Evolutionary conservation across 768 basidiomycete species (phyloP).

Genomic region (button mushroom (Agaricus bisporus)): DNA sequence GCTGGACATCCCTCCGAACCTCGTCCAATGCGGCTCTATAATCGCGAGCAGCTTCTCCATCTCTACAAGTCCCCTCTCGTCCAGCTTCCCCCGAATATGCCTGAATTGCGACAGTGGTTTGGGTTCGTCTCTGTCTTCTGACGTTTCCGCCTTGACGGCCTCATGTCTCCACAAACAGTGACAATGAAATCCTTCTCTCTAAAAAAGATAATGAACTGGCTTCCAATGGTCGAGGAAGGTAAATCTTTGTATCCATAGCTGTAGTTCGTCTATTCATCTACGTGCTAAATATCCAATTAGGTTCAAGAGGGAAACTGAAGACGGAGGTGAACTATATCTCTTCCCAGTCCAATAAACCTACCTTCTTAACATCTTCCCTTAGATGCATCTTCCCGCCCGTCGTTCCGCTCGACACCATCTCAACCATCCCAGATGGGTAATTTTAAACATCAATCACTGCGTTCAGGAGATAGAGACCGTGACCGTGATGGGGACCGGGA

Average conservation of each 20-base stretch:
- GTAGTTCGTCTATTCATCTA: conserved; percentile 4
- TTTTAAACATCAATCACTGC: conserved; percentile 83
- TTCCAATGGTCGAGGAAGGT: conserved; percentile 52
- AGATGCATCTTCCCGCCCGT: conserved; percentile 46
- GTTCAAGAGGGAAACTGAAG: conserved; percentile 73
- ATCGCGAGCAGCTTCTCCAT: conserved; percentile 59
- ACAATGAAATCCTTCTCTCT: conserved; percentile 57
- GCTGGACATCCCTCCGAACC: conserved; percentile 15
- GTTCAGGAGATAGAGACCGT: conserved; percentile 55
- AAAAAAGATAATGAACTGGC: conserved; percentile 70
- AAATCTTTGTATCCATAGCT: conserved; percentile 3
- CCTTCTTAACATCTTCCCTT: conserved; percentile 18
- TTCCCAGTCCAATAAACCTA: background rate
- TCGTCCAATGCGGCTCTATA: conserved; percentile 58
- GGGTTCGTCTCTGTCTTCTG: conserved; percentile 47
- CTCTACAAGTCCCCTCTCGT: conserved; percentile 76
- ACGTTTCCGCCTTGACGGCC: conserved; percentile 19
- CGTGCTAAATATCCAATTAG: conserved; percentile 28
- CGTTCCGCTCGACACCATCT: conserved; percentile 65
- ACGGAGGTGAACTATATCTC: conserved; percentile 44
- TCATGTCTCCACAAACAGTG: conserved; percentile 29
- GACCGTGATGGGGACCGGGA: conserved; percentile 45
- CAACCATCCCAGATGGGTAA: conserved; percentile 93
- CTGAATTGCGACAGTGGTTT: conserved; percentile 81
- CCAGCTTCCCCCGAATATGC: conserved; percentile 67